Evolutionary conservation across 192 early-diverging fungal species (phyloP).

Genomic region (Gryganskiella cystojenkinii): DNA sequence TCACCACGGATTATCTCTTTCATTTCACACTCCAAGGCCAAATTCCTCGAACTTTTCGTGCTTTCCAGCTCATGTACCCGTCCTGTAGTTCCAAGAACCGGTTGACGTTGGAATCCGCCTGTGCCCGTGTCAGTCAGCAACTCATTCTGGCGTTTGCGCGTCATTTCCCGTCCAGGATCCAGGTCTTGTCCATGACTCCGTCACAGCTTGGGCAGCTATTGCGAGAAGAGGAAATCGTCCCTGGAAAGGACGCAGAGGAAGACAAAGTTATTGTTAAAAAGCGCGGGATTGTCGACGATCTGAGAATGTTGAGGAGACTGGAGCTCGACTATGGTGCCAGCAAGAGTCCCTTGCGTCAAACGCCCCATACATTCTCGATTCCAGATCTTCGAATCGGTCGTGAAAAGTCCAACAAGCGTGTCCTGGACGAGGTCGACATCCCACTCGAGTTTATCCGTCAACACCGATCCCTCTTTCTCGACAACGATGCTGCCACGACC

Average conservation of each 20-base stretch:
- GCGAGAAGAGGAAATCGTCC: background rate
- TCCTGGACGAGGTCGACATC: background rate
- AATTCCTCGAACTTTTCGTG: conserved; percentile 16
- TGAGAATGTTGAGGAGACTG: conserved; percentile 18
- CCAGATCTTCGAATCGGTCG: too few species aligned
- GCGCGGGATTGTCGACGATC: background rate
- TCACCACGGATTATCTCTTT: conserved; percentile 36
- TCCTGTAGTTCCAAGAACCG: background rate
- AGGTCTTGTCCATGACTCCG: conserved; percentile 25
- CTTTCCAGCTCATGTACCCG: conserved; percentile 8
- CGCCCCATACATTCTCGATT: too few species aligned
- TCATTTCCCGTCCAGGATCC: conserved; percentile 29
- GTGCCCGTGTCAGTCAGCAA: background rate
- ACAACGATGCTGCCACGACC: too few species aligned
- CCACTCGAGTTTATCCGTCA: conserved; percentile 28
- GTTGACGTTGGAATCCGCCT: background rate
- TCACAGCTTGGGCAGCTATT: conserved; percentile 11
- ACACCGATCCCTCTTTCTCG: conserved; percentile 23
- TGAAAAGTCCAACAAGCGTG: background rate
- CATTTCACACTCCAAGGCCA: conserved; percentile 26
- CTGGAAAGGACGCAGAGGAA: too few species aligned
- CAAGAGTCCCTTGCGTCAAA: background rate
- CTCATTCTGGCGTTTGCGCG: background rate
- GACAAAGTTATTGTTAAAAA: too few species aligned
- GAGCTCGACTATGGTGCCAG: conserved; percentile 21